phyloP scores from a whole-genome alignment of 345 rosid species.

The Arabis alpina region DNA sequence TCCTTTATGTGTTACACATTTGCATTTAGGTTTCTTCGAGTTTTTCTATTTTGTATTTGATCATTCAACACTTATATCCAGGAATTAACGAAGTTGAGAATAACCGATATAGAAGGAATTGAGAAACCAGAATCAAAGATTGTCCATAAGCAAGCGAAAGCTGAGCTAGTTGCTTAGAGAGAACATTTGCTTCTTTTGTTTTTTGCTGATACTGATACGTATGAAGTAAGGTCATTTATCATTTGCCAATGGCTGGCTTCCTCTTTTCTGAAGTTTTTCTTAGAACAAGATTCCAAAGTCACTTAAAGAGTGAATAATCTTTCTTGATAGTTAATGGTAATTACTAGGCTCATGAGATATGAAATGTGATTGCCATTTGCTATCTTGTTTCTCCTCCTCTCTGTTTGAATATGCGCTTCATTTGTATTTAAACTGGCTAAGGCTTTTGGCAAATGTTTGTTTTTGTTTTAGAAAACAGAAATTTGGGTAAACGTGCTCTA shows the following conservation, averaged over 20 bases:
- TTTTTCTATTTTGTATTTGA: conserved; percentile 11
- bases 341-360: conserved; percentile 27
- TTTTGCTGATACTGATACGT: conserved; percentile 1
- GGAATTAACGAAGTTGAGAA: conserved; percentile 96
- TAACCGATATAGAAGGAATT: conserved; percentile 89
- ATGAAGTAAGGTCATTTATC: conserved; percentile 19
- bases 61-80: conserved; percentile 36
- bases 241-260: conserved; percentile 22
- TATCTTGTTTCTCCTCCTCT: conserved; percentile 1
- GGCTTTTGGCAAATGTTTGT: conserved; percentile 21
- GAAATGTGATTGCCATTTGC: conserved; percentile 8
- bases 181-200: not conserved
- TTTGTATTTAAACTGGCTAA: conserved; percentile 26
- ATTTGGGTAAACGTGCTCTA: conserved; percentile 17
- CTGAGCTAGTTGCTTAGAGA: conserved; percentile 59
- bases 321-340: conserved; percentile 27
- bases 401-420: conserved; percentile 30
- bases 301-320: not conserved
- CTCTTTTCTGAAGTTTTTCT: not conserved
- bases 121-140: conserved; percentile 59
- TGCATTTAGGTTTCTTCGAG: not conserved
- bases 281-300: conserved; percentile 17
- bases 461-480: conserved; percentile 29
- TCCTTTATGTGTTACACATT: conserved; percentile 17
- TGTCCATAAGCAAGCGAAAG: conserved; percentile 50